phyloP scores from a whole-genome alignment of 129 eudicot genomes.

The Scalesia atractyloides region DNA sequence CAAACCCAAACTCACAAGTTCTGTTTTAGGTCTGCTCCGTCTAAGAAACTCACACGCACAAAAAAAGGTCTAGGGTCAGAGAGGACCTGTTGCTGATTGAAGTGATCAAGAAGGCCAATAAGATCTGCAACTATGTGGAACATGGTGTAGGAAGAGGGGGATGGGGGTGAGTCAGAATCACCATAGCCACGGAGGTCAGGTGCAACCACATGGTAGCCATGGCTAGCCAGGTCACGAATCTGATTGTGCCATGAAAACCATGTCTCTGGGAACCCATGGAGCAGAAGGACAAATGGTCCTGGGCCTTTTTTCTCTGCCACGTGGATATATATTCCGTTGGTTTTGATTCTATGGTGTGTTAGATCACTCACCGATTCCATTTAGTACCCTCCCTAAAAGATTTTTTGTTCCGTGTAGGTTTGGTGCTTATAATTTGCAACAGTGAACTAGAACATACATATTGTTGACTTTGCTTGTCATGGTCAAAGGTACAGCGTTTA shows the following conservation, averaged over 20 bases:
- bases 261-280: constrained; percentile 60
- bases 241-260: constrained; percentile 67
- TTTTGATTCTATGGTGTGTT: constrained; percentile 43
- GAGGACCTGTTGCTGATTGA: constrained; percentile 44
- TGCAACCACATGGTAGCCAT: constrained; percentile 61
- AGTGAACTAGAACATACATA: no score
- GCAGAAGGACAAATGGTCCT: constrained; percentile 54
- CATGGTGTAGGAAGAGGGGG: constrained; percentile 54
- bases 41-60: no score
- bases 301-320: constrained; percentile 49
- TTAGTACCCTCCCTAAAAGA: background rate
- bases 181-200: constrained; percentile 70
- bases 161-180: constrained; percentile 45
- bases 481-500: no score
- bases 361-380: constrained; percentile 36
- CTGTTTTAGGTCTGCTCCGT: no score
- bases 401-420: constrained; percentile 7
- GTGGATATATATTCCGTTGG: constrained; percentile 65
- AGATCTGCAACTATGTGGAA: constrained; percentile 58
- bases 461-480: no score
- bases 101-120: constrained; percentile 57
- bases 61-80: background rate
- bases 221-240: constrained; percentile 43
- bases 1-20: no score
- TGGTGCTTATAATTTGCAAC: background rate